Conservation (phyloP, 2,329 filamentous ascomycete genomes). For the Penicillium sp. region DNA sequence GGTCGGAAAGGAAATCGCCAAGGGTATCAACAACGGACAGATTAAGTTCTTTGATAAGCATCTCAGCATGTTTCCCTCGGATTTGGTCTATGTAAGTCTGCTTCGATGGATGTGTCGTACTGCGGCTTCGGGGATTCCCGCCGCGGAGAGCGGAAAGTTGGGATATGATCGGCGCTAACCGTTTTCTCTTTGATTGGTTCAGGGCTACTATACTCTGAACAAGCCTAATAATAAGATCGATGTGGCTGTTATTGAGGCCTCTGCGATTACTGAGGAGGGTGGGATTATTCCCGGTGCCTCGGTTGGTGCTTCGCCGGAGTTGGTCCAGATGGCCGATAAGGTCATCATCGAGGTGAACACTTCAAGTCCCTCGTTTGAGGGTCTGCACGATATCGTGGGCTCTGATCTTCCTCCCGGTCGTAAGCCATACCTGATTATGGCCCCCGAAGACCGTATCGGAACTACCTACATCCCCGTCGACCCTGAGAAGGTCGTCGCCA, state of each 20-base stretch:
- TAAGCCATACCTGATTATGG: constrained; percentile 86
- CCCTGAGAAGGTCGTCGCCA: constrained; percentile 80
- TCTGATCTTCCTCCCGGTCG: constrained; percentile 80
- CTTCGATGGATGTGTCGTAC: background rate
- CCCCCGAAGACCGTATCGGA: constrained; percentile 84
- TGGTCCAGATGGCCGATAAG: constrained; percentile 91
- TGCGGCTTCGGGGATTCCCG: constrained; percentile 13
- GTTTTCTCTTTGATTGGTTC: constrained; percentile 9
- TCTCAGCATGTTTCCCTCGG: constrained; percentile 87
- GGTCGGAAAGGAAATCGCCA: constrained; percentile 87
- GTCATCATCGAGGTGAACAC: constrained; percentile 94
- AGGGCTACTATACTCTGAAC: constrained; percentile 84
- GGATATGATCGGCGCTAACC: constrained; percentile 19
- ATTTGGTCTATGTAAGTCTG: constrained; percentile 73
- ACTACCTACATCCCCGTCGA: constrained; percentile 82
- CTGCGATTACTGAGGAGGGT: constrained; percentile 84
- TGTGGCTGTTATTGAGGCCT: constrained; percentile 84
- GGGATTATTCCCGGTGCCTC: constrained; percentile 87
- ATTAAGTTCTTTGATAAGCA: constrained; percentile 97
- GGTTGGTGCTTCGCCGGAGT: constrained; percentile 82
- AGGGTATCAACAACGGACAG: constrained; percentile 85
- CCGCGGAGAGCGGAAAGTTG: constrained; percentile 12
- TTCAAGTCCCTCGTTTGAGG: constrained; percentile 80
- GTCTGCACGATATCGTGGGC: constrained; percentile 88
- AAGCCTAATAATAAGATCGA: constrained; percentile 76